Conservation (phyloP, 179 eudicot species). For the Beta corolliflora region DNA sequence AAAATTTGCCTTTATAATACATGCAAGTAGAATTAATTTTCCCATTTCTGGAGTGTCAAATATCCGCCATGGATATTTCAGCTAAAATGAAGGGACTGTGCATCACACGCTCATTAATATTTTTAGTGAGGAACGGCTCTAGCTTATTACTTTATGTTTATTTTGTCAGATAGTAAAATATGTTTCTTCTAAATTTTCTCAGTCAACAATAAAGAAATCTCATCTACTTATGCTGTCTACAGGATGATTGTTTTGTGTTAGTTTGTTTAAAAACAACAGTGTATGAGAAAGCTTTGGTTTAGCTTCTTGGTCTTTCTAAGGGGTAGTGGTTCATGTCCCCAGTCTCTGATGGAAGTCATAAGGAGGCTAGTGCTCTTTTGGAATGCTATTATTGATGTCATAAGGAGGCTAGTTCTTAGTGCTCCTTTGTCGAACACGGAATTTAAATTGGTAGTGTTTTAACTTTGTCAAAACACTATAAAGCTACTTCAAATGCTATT, state of each 20-base stretch:
- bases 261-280: neutral
- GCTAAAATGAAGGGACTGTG: neutral
- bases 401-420: too few species aligned
- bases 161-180: neutral
- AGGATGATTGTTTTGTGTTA: neutral
- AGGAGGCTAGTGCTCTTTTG: neutral
- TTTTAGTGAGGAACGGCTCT: too few species aligned
- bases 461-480: too few species aligned
- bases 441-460: too few species aligned
- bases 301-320: too few species aligned
- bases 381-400: neutral
- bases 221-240: neutral
- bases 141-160: too few species aligned
- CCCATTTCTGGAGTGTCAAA: neutral
- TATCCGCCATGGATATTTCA: neutral
- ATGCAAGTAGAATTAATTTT: neutral
- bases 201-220: neutral
- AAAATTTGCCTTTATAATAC: neutral
- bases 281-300: neutral
- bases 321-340: too few species aligned
- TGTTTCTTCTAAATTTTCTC: neutral
- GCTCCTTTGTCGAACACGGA: too few species aligned
- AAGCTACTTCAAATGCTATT: too few species aligned
- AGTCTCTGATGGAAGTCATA: neutral
- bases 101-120: too few species aligned